These are phyloP conservation scores for Saksenaea oblongispora DNA, from an alignment of 371 early-diverging fungal species.

Conservation along the genomic window DNA sequence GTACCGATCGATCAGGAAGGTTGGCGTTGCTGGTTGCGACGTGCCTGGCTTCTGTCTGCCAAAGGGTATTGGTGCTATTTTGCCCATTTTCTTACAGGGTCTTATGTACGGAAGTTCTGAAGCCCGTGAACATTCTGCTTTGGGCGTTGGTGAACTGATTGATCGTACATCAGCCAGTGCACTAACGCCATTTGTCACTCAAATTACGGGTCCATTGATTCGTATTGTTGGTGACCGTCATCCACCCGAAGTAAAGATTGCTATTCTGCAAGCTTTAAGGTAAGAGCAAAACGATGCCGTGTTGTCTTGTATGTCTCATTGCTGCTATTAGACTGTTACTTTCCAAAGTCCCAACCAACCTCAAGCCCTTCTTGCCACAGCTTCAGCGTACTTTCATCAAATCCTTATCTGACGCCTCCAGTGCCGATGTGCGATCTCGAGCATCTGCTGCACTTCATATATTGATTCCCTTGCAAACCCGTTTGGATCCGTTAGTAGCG, in stretches of 20 bases:
- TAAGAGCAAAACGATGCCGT: conserved; percentile 16
- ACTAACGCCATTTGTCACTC: conserved; percentile 89
- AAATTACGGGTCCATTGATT: conserved; percentile 96
- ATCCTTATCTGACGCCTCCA: conserved; percentile 77
- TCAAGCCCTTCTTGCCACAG: conserved; percentile 97
- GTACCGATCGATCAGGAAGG: conserved; percentile 66
- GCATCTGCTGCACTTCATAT: conserved; percentile 82
- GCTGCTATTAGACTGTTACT: conserved; percentile 61
- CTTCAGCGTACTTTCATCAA: conserved; percentile 96
- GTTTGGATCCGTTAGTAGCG: conserved; percentile 85
- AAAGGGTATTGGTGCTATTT: conserved; percentile 88
- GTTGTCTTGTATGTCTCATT: not conserved
- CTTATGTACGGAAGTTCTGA: conserved; percentile 88
- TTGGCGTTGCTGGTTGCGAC: conserved; percentile 61
- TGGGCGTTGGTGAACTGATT: conserved; percentile 73
- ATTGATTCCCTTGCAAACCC: conserved; percentile 79
- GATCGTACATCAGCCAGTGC: conserved; percentile 73
- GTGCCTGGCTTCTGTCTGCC: conserved; percentile 90
- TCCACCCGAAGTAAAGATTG: conserved; percentile 87
- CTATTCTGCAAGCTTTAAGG: conserved; percentile 85
- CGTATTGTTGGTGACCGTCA: conserved; percentile 96
- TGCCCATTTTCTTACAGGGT: conserved; percentile 93
- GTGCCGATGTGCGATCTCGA: conserved; percentile 70
- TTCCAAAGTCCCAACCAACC: conserved; percentile 77
- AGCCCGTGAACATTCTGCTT: conserved; percentile 84